A percentile compares a stretch with the other conserved stretches of the same genome.
Conservation (phyloP, 305 asterid species). For the Fraxinus baroniana region DNA sequence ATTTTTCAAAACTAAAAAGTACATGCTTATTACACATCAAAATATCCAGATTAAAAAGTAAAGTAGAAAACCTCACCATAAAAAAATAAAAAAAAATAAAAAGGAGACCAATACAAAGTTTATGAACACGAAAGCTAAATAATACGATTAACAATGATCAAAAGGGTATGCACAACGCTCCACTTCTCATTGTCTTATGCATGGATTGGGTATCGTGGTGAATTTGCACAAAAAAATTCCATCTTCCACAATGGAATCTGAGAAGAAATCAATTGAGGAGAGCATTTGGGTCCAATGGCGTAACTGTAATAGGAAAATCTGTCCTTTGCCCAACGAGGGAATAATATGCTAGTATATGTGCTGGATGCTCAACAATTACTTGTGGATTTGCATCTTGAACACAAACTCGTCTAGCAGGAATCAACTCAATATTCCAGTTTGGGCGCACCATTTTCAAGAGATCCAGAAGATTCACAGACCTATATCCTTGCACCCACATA, state of each 20-base stretch:
- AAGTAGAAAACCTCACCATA: conserved; percentile 4
- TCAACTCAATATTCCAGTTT: conserved; percentile 87
- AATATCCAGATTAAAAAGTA: conserved; percentile 7
- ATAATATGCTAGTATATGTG: conserved; percentile 91
- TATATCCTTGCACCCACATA: conserved; percentile 90
- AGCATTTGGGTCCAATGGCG: conserved; percentile 36
- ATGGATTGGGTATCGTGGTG: neutral
- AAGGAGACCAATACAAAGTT: neutral
- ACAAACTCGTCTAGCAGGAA: conserved; percentile 55
- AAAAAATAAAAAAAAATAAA: neutral
- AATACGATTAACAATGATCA: neutral
- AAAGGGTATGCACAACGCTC: neutral
- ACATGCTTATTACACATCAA: conserved; percentile 26
- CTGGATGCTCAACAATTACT: conserved; percentile 52
- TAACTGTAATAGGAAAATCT: conserved; percentile 64
- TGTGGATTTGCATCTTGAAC: conserved; percentile 36
- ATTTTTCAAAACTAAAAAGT: conserved; percentile 3
- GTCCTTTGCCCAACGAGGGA: conserved; percentile 87
- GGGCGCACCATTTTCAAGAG: conserved; percentile 69
- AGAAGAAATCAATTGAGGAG: conserved; percentile 8
- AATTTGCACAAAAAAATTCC: neutral
- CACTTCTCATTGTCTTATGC: neutral
- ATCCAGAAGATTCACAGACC: conserved; percentile 47
- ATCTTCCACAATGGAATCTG: neutral
- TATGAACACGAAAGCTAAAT: conserved; percentile 21